Evolutionary conservation across 139 green algal species (phyloP), one percentile per base, ranked within the genome.

Genomic region (Parachlorella kessleri): DNA sequence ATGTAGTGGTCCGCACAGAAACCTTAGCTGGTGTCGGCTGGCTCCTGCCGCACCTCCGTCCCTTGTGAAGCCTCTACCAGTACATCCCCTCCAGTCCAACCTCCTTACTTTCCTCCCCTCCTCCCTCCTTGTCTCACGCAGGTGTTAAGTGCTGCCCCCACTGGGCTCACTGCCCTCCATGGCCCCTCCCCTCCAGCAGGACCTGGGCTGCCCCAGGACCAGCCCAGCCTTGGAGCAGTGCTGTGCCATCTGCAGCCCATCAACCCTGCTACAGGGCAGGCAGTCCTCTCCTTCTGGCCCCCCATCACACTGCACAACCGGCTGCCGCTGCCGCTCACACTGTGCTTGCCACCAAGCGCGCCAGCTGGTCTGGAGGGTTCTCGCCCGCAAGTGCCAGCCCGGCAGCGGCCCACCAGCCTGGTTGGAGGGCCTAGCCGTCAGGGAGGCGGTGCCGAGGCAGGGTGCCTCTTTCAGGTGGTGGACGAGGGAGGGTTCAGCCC

Each of bases 301-400:
- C 40, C 75, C 36, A 38, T 81, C 48, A 32, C 41, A 14, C 63
- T 85, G 39, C 63, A 63, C 55, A 88, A 88, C 72, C 35, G 35
- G 26, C 74, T 83, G 55, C 80, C 79, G 21, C 73, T 35, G 32
- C 40, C 73, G 35, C 28, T 87, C 59, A 36, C 39, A 1, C 75
- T 80, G 32, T 23, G 70, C 38, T 32, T 80, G 65, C 75, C 64
- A 2, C n/a, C 41, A 0, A 9, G n/a, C 4, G 24, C 6, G 48
- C 14, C 48, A 18, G 48, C 48, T 28, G 48, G 14, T n/a, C n/a
- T n/a, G n/a, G n/a, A n/a, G n/a, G n/a, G n/a, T n/a, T n/a, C n/a
- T n/a, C n/a, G n/a, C n/a, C n/a, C n/a, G n/a, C n/a, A n/a, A 59
- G 48, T 18, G 48, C 48, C 14, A 59, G 21, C 14, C 48, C 14